Conservation (phyloP, 2,329 filamentous ascomycete genomes). For the Phialemoniopsis sp. region DNA sequence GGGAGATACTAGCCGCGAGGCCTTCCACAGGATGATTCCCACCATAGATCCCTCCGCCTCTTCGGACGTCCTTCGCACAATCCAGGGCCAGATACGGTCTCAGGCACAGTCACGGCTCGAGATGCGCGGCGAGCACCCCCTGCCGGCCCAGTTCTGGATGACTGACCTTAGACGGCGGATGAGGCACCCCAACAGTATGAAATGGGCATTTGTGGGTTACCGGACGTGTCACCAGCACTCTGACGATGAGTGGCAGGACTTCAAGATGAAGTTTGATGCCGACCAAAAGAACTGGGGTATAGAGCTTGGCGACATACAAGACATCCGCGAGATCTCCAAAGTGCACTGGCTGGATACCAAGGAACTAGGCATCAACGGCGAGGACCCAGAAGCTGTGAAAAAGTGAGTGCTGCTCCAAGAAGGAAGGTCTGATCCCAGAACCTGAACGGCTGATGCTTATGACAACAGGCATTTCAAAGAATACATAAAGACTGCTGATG, state of each 20-base stretch:
- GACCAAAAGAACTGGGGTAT: slow-evolving; percentile 18
- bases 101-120: too few relatives aligned
- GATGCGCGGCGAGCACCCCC: too few relatives aligned
- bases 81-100: too few relatives aligned
- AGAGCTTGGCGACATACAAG: slow-evolving; percentile 3
- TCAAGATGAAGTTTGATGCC: slow-evolving; percentile 16
- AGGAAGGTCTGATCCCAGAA: too few relatives aligned
- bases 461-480: too few relatives aligned
- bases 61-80: too few relatives aligned
- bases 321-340: slow-evolving; percentile 1
- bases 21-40: too few relatives aligned
- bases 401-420: slow-evolving; percentile 4
- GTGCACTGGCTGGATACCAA: slow-evolving; percentile 5
- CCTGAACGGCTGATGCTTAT: too few relatives aligned
- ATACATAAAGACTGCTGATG: not conserved
- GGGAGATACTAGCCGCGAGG: slow-evolving; percentile 1
- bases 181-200: too few relatives aligned
- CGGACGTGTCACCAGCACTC: slow-evolving; percentile 9
- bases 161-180: too few relatives aligned
- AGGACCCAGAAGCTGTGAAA: slow-evolving; percentile 1
- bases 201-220: slow-evolving; percentile 18
- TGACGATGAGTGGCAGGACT: slow-evolving; percentile 16
- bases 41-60: too few relatives aligned
- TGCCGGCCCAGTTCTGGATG: too few relatives aligned
- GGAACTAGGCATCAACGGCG: not conserved